A percentile compares a stretch with the other conserved stretches of the same genome.
Conservation (phyloP, 2,329 filamentous ascomycete species). For the Bipolaris oryzae region DNA sequence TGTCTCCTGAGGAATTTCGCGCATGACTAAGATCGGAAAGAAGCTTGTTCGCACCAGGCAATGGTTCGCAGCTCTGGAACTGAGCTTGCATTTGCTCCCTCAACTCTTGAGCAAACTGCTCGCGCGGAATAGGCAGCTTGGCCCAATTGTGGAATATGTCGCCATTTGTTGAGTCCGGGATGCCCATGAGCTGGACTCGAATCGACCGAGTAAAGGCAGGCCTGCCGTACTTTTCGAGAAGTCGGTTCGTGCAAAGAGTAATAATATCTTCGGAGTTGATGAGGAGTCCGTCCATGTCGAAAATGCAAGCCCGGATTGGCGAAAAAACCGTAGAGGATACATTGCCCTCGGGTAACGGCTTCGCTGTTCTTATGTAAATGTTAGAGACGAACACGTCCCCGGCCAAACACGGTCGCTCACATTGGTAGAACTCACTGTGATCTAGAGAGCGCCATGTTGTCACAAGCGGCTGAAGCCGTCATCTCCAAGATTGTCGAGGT, state of each 20-base stretch:
- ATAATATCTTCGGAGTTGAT: constrained; percentile 43
- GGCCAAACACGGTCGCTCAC: neutral
- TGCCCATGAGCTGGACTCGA: constrained; percentile 12
- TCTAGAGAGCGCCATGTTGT: constrained; percentile 7
- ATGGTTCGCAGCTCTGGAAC: constrained; percentile 8
- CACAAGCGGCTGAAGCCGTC: constrained; percentile 1
- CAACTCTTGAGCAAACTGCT: constrained; percentile 8
- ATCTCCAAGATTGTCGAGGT: constrained; percentile 1
- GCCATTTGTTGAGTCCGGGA: constrained; percentile 15
- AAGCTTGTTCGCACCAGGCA: constrained; percentile 10
- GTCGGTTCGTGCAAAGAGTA: constrained; percentile 10
- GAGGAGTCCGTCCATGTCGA: constrained; percentile 41
- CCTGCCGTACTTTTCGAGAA: constrained; percentile 17
- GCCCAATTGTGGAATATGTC: constrained; percentile 13
- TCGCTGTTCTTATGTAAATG: constrained; percentile 7
- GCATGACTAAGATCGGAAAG: constrained; percentile 8
- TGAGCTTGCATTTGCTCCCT: constrained; percentile 7
- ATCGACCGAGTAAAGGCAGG: constrained; percentile 10
- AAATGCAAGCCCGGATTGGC: too few species aligned
- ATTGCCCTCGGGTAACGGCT: constrained; percentile 1
- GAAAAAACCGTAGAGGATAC: neutral
- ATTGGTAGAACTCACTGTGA: constrained; percentile 5
- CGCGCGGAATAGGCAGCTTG: constrained; percentile 11
- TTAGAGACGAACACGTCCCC: neutral
- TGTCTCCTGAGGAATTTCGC: neutral